A percentile compares a stretch with the other conserved stretches of the same genome.
Conservation (phyloP, 441 rosid genomes). For the Geranium incanum region DNA sequence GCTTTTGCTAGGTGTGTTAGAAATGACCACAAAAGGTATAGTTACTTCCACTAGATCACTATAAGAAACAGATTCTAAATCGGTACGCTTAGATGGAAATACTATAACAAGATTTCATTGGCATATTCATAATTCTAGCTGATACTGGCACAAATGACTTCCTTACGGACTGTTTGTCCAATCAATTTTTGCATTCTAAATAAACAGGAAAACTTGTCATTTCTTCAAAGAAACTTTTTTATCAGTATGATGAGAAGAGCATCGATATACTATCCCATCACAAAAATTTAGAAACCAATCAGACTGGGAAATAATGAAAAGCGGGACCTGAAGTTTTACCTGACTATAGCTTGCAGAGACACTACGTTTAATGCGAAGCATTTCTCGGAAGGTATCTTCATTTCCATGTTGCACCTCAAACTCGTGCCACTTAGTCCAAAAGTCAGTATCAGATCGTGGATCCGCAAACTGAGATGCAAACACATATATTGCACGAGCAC, state of each 20-base stretch:
- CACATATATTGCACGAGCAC: constrained; percentile 64
- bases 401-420: constrained; percentile 96
- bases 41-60: background rate
- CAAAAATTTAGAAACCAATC: background rate
- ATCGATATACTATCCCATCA: background rate
- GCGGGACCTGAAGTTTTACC: constrained; percentile 31
- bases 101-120: background rate
- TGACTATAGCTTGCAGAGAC: constrained; percentile 86
- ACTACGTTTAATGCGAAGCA: constrained; percentile 81
- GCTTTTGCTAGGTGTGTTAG: background rate
- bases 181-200: background rate
- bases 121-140: background rate
- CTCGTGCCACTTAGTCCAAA: constrained; percentile 89
- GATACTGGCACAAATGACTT: background rate
- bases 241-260: background rate
- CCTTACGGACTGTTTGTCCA: background rate
- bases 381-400: constrained; percentile 90
- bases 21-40: background rate
- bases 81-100: background rate
- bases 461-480: constrained; percentile 88
- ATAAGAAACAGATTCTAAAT: background rate
- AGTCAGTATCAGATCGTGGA: constrained; percentile 74
- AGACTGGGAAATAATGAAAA: background rate
- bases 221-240: background rate
- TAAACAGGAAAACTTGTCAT: background rate